These are phyloP conservation scores for Eucalyptus polybractea DNA, from an alignment of 345 rosid species.

Conservation along the genomic window DNA sequence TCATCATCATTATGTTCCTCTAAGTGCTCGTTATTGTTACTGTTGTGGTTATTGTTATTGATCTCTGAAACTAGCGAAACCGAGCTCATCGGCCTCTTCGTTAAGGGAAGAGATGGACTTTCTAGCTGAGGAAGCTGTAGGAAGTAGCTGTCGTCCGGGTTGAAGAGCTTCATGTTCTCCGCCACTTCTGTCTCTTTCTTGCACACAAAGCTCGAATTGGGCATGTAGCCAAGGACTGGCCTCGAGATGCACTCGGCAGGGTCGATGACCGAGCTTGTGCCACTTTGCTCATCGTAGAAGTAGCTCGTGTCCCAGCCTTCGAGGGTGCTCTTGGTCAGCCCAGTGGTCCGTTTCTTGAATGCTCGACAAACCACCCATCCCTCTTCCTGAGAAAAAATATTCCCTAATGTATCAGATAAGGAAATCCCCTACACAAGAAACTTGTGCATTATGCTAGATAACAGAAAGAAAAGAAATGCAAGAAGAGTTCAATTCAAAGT, in stretches of 20 bases:
- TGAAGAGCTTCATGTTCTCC: conserved; percentile 41
- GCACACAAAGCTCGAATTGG: conserved; percentile 38
- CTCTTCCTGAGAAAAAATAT: conserved; percentile 55
- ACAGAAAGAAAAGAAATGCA: not conserved
- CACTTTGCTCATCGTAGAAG: conserved; percentile 51
- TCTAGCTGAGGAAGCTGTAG: conserved; percentile 86
- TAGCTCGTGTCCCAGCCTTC: conserved; percentile 64
- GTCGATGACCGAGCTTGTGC: conserved; percentile 31
- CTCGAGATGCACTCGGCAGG: conserved; percentile 40
- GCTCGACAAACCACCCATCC: conserved; percentile 99
- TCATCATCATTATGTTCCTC: not conserved
- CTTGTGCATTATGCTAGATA: not conserved
- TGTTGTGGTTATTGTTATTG: not conserved
- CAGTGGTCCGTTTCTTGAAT: conserved; percentile 58
- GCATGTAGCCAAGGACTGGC: conserved; percentile 20
- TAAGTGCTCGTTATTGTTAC: conserved; percentile 7
- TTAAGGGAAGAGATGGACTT: conserved; percentile 63
- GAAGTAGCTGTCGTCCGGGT: conserved; percentile 21
- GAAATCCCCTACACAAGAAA: not conserved
- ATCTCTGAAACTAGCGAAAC: not conserved
- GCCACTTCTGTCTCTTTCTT: conserved; percentile 68
- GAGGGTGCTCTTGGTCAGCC: conserved; percentile 33
- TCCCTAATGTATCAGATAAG: not conserved
- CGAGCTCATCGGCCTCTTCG: conserved; percentile 35
- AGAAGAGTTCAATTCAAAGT: not conserved